phyloP scores from a whole-genome alignment of 768 basidiomycete genomes.

The Rubroboletus pulcherrimus region DNA sequence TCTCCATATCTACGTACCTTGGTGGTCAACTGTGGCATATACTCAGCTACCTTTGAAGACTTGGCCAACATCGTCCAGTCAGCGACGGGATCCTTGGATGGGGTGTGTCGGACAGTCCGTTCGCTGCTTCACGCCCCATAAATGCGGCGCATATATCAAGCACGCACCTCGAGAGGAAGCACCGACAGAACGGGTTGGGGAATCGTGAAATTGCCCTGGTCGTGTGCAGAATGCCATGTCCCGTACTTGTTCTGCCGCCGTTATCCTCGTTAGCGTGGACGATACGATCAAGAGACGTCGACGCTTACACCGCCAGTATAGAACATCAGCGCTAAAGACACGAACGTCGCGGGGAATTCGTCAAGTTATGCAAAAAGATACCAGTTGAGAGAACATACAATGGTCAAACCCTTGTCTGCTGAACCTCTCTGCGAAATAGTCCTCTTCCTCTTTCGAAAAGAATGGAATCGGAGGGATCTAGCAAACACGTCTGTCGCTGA shows the following conservation, averaged over 20 bases:
- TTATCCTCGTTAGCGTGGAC: neutral
- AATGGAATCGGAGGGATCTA: slow-evolving; percentile 63
- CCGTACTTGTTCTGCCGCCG: slow-evolving; percentile 35
- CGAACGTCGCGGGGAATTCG: neutral
- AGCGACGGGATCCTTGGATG: slow-evolving; percentile 40
- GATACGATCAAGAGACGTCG: neutral
- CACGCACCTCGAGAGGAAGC: slow-evolving; percentile 36
- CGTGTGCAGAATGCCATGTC: slow-evolving; percentile 35
- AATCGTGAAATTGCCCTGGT: slow-evolving; percentile 43
- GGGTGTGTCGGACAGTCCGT: too few relatives aligned
- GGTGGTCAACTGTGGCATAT: slow-evolving; percentile 34
- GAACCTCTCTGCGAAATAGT: slow-evolving; percentile 67
- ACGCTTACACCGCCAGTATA: slow-evolving; percentile 51
- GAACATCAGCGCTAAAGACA: slow-evolving; percentile 54
- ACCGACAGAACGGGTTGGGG: slow-evolving; percentile 40
- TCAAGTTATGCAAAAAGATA: neutral
- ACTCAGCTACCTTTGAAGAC: slow-evolving; percentile 25
- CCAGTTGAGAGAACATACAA: slow-evolving; percentile 41
- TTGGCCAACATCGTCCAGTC: slow-evolving; percentile 37
- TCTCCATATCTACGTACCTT: slow-evolving; percentile 27
- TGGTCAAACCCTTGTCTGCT: slow-evolving; percentile 52
- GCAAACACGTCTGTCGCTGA: neutral
- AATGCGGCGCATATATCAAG: neutral
- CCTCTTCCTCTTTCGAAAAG: slow-evolving; percentile 58
- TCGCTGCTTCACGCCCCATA: too few relatives aligned